Evolutionary conservation across 495 filamentous ascomycete species (phyloP).

Genomic region (Annulohypoxylon nitens): DNA sequence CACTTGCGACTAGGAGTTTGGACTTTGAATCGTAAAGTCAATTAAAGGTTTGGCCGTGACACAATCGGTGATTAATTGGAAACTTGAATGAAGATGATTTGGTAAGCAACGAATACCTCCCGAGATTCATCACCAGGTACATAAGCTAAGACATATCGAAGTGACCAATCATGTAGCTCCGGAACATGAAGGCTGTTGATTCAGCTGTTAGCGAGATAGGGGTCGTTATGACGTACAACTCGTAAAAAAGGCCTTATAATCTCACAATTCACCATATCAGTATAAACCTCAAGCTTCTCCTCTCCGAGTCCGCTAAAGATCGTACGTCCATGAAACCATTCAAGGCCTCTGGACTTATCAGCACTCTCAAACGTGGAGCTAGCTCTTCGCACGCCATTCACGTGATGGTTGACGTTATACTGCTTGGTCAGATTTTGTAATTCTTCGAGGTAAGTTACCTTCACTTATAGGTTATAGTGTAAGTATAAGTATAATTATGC

Average conservation of each 20-base stretch:
- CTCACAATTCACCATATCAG: neutral
- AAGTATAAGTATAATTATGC: slow-evolving; percentile 5
- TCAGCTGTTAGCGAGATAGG: neutral
- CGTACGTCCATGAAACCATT: slow-evolving; percentile 38
- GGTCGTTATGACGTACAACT: slow-evolving; percentile 1
- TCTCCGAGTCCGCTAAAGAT: neutral
- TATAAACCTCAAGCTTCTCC: neutral
- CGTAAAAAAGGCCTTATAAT: neutral
- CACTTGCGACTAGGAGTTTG: neutral
- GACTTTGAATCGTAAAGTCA: neutral
- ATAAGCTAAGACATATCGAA: neutral
- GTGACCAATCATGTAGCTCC: neutral
- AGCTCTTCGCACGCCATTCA: slow-evolving; percentile 45
- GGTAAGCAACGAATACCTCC: neutral
- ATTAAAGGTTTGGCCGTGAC: neutral
- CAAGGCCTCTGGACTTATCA: slow-evolving; percentile 28
- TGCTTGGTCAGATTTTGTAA: slow-evolving; percentile 45
- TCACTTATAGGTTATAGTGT: neutral
- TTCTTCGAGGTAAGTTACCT: slow-evolving; percentile 5
- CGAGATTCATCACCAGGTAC: neutral
- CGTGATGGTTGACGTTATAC: slow-evolving; percentile 49
- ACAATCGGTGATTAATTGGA: too few relatives aligned
- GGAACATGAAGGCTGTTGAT: neutral
- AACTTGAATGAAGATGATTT: neutral
- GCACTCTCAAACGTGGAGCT: slow-evolving; percentile 3